A percentile compares a stretch with the other conserved stretches of the same genome.
These are phyloP conservation scores for Parafenestella ontariensis DNA, from an alignment of 2,329 filamentous ascomycete genomes.

Conservation along the genomic window DNA sequence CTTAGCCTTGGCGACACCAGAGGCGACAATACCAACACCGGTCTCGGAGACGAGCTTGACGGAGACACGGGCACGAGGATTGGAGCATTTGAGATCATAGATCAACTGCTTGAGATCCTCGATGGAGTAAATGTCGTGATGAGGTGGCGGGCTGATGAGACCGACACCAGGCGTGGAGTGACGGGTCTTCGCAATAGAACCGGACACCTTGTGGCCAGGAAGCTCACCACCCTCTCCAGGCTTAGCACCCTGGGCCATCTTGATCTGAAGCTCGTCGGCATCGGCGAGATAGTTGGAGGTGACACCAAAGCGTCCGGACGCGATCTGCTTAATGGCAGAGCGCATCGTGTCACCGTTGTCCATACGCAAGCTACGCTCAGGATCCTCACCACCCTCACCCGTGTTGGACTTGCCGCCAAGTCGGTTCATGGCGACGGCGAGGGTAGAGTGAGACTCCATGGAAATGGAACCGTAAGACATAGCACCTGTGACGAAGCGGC, in stretches of 20 bases:
- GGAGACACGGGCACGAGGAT: conserved; percentile 88
- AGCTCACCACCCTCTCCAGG: conserved; percentile 97
- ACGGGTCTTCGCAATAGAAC: conserved; percentile 89
- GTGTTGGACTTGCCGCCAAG: conserved; percentile 97
- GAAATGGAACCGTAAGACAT: conserved; percentile 99
- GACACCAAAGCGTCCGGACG: conserved; percentile 93
- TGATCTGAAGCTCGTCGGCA: conserved; percentile 96
- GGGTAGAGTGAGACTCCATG: conserved; percentile 96
- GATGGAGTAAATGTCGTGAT: conserved; percentile 98
- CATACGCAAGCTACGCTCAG: conserved; percentile 84
- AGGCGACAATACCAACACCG: conserved; percentile 95
- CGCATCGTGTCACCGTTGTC: conserved; percentile 96
- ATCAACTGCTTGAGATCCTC: conserved; percentile 98
- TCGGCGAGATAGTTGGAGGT: conserved; percentile 94
- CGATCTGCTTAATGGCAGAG: conserved; percentile 96
- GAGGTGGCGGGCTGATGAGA: conserved; percentile 92
- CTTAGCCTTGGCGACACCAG: conserved; percentile 96
- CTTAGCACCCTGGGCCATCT: conserved; percentile 99
- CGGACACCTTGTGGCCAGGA: conserved; percentile 94
- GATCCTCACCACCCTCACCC: conserved; percentile 94
- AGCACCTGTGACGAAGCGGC: conserved; percentile 93
- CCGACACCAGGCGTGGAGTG: conserved; percentile 97
- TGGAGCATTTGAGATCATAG: conserved; percentile 96
- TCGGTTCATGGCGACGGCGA: conserved; percentile 96
- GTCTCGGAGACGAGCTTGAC: conserved; percentile 98